These are phyloP conservation scores for Hypoxylon lienhwacheense DNA, from an alignment of 495 filamentous ascomycete genomes.

Conservation along the genomic window DNA sequence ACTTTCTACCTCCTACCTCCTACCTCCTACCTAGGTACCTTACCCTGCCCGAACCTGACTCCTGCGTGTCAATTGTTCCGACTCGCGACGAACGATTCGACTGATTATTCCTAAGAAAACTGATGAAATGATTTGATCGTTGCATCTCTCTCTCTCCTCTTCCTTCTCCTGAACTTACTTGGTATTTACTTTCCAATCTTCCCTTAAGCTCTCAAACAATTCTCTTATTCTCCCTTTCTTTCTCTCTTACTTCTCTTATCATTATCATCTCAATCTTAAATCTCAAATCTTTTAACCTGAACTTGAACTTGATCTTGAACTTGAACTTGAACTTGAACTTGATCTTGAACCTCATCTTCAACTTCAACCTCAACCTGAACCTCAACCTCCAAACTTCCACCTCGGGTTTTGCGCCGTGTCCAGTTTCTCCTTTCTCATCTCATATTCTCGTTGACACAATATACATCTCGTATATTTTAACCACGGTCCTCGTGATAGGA, in stretches of 20 bases:
- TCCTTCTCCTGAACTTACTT: slow-evolving; percentile 32
- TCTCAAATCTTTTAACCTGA: no score
- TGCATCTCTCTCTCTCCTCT: slow-evolving; percentile 21
- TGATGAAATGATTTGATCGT: slow-evolving; percentile 37
- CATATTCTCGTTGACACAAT: slow-evolving; percentile 16
- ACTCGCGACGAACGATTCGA: slow-evolving; percentile 28
- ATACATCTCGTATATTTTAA: slow-evolving; percentile 21
- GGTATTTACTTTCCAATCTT: slow-evolving; percentile 38
- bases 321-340: slow-evolving; percentile 4
- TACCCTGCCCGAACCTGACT: slow-evolving; percentile 26
- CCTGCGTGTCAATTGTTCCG: slow-evolving; percentile 28
- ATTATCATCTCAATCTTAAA: neutral
- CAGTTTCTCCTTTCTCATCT: slow-evolving; percentile 21
- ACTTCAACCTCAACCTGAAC: slow-evolving; percentile 5
- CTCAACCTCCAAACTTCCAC: no score
- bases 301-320: no score
- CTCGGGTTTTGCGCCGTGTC: no score
- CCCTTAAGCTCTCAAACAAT: slow-evolving; percentile 15
- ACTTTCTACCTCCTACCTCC: slow-evolving; percentile 11
- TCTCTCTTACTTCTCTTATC: slow-evolving; percentile 21
- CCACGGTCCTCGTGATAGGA: no score
- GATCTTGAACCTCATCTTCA: no score
- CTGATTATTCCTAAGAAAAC: slow-evolving; percentile 20
- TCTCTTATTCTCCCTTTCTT: slow-evolving; percentile 17
- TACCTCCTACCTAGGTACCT: neutral